These are phyloP conservation scores for Komagataella ulmi DNA, from an alignment of 805 yeast genomes.

Conservation along the genomic window DNA sequence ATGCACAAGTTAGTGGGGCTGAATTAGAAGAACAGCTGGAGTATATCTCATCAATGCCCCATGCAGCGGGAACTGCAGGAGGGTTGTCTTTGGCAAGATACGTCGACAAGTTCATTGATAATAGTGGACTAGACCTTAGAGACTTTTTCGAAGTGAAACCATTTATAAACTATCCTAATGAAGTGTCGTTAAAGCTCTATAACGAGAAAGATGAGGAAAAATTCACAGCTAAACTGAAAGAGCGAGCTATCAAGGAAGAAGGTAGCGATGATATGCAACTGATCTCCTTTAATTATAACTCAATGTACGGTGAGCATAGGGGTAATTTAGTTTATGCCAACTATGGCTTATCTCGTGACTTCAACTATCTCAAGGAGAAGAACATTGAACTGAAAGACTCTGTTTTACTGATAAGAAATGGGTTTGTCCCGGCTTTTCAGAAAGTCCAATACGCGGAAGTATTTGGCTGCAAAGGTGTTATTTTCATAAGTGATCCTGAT, in stretches of 20 bases:
- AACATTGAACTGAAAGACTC: conserved; percentile 29
- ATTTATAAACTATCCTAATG: conserved; percentile 54
- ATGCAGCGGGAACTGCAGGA: conserved; percentile 79
- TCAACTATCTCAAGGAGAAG: conserved; percentile 21
- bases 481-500: conserved; percentile 44
- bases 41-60: conserved; percentile 72
- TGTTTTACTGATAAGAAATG: conserved; percentile 46
- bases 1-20: conserved; percentile 37
- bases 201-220: conserved; percentile 8
- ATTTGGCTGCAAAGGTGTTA: conserved; percentile 47
- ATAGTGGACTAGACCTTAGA: conserved; percentile 39
- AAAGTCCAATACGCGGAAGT: conserved; percentile 42
- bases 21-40: conserved; percentile 54
- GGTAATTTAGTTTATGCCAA: conserved; percentile 51
- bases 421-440: conserved; percentile 28
- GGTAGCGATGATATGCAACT: conserved; percentile 17
- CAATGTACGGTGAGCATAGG: conserved; percentile 40
- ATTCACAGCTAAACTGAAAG: not conserved
- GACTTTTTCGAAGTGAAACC: conserved; percentile 38
- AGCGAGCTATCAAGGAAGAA: not conserved
- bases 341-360: conserved; percentile 50
- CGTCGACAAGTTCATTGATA: conserved; percentile 41
- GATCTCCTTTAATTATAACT: conserved; percentile 57
- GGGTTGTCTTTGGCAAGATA: conserved; percentile 62
- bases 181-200: conserved; percentile 14